Conservation (phyloP, 306 rosid species). For the Vigna reflexopilosa region DNA sequence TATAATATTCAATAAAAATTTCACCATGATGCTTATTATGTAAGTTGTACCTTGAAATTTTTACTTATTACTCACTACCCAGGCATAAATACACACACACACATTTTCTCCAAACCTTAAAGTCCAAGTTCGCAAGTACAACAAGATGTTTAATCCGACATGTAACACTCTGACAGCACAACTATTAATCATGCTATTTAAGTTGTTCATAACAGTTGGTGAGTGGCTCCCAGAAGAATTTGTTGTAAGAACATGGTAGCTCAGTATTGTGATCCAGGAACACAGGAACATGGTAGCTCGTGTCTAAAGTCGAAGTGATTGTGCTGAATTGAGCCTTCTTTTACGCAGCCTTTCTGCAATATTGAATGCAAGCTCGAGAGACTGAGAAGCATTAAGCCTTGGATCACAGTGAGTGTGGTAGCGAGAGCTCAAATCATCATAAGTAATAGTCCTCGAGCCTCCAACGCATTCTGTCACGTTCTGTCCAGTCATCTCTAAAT, state of each 20-base stretch:
- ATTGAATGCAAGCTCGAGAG: constrained; percentile 61
- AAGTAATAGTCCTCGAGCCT: constrained; percentile 59
- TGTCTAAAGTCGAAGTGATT: constrained; percentile 29
- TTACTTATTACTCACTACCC: constrained; percentile 33
- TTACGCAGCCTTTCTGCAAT: constrained; percentile 59
- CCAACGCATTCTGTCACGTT: constrained; percentile 66
- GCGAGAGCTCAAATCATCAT: constrained; percentile 64
- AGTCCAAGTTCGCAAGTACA: constrained; percentile 29
- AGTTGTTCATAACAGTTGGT: constrained; percentile 10
- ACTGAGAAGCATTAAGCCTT: constrained; percentile 63
- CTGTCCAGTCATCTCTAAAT: constrained; percentile 64
- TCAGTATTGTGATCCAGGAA: not conserved
- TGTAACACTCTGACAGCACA: constrained; percentile 18
- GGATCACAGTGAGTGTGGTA: constrained; percentile 69
- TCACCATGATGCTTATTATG: not conserved
- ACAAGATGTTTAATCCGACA: constrained; percentile 1
- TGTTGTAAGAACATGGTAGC: not conserved
- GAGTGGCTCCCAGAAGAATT: constrained; percentile 9
- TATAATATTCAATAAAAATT: not conserved
- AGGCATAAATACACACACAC: constrained; percentile 14
- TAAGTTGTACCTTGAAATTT: not conserved
- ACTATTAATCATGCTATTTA: constrained; percentile 1
- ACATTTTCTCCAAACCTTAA: constrained; percentile 7
- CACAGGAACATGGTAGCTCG: not conserved
- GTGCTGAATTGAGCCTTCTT: constrained; percentile 53